These are phyloP conservation scores for Epichloe elymi DNA, from an alignment of 2,329 filamentous ascomycete species.

Conservation along the genomic window DNA sequence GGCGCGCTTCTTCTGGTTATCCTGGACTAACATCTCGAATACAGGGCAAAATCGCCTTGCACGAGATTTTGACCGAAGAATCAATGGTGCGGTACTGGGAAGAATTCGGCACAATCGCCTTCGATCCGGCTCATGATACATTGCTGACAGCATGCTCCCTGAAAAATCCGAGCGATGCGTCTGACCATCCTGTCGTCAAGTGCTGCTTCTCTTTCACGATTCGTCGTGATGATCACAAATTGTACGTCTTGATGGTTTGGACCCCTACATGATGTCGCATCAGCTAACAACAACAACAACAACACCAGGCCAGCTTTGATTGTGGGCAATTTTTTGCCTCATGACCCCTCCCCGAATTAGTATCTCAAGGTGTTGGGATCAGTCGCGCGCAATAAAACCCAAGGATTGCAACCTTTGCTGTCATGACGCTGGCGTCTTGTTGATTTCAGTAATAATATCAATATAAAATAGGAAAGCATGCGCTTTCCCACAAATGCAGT, in stretches of 20 bases:
- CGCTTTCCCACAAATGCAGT: neutral
- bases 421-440: neutral
- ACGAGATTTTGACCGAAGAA: conserved; percentile 91
- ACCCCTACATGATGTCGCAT: too few species aligned
- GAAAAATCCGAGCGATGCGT: conserved; percentile 63
- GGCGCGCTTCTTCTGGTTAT: neutral
- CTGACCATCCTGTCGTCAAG: conserved; percentile 61
- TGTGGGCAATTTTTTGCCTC: conserved; percentile 90
- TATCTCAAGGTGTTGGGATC: neutral
- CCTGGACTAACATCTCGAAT: neutral
- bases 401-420: neutral
- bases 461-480: neutral
- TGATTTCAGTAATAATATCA: neutral
- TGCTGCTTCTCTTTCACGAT: conserved; percentile 99
- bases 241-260: conserved; percentile 47
- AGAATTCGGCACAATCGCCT: conserved; percentile 95
- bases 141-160: conserved; percentile 87
- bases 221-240: conserved; percentile 83
- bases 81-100: conserved; percentile 97
- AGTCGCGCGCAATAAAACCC: neutral
- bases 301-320: conserved; percentile 70
- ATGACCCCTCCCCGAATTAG: conserved; percentile 40
- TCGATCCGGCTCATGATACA: conserved; percentile 86
- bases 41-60: conserved; percentile 84
- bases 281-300: neutral